These are phyloP conservation scores for Solanum arcanum DNA, from an alignment of 257 asterid genomes.

Conservation along the genomic window DNA sequence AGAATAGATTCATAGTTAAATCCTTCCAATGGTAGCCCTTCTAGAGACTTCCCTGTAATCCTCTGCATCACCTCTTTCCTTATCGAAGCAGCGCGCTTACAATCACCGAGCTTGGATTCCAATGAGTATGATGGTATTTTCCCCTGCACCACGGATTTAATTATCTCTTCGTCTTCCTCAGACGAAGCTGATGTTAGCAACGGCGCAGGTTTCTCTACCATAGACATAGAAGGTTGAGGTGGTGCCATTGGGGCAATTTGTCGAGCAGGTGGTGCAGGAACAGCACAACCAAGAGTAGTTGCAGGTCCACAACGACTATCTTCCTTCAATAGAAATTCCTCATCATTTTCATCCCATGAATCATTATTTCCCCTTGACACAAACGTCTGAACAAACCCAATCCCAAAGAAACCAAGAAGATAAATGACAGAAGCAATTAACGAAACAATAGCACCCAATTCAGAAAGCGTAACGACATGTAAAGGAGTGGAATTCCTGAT, in stretches of 20 bases:
- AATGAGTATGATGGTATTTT: constrained; percentile 32
- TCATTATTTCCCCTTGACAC: not conserved
- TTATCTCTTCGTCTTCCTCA: constrained; percentile 32
- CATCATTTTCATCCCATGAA: not conserved
- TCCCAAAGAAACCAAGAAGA: not conserved
- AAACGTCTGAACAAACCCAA: not conserved
- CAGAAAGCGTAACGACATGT: not conserved
- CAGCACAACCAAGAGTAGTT: constrained; percentile 20
- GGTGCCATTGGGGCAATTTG: not conserved
- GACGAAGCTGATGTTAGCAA: constrained; percentile 8
- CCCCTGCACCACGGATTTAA: constrained; percentile 26
- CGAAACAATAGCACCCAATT: not conserved
- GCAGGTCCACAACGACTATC: constrained; percentile 17
- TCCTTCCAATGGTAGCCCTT: constrained; percentile 44
- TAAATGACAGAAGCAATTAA: not conserved
- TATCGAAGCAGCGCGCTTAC: constrained; percentile 32
- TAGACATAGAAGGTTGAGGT: constrained; percentile 2
- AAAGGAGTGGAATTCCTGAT: not conserved
- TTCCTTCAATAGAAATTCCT: constrained; percentile 4
- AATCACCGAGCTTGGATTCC: constrained; percentile 44
- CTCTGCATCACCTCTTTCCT: constrained; percentile 41
- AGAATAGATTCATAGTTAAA: constrained; percentile 40
- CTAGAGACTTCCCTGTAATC: constrained; percentile 36
- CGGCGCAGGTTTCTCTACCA: constrained; percentile 7
- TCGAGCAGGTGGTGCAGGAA: not conserved